Conservation (phyloP, 2,329 filamentous ascomycete genomes). For the Epichloe sylvatica region DNA sequence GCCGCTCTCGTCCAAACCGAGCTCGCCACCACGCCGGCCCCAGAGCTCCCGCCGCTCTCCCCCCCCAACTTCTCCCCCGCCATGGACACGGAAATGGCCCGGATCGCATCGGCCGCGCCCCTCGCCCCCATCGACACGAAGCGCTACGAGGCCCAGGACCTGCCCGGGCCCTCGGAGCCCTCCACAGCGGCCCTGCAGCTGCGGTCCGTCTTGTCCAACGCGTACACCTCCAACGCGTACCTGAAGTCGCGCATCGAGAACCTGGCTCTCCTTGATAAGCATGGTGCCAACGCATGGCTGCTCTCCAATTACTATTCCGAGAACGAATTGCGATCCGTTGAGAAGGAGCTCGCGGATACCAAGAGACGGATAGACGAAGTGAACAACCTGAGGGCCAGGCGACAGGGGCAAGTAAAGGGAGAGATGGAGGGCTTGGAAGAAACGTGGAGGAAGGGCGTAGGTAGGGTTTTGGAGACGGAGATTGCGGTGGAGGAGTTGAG, state of each 20-base stretch:
- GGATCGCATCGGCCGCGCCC: conserved; percentile 36
- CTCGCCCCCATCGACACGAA: conserved; percentile 51
- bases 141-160: conserved; percentile 67
- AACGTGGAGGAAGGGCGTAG: conserved; percentile 66
- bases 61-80: background rate
- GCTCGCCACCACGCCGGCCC: conserved; percentile 10
- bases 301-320: conserved; percentile 72
- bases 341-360: conserved; percentile 57
- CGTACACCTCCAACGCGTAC: conserved; percentile 38
- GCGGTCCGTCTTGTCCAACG: conserved; percentile 47
- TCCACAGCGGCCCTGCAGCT: conserved; percentile 38
- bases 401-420: conserved; percentile 56
- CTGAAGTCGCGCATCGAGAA: conserved; percentile 36
- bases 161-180: conserved; percentile 18
- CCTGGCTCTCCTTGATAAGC: conserved; percentile 61
- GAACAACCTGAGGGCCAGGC: conserved; percentile 52
- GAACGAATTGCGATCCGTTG: conserved; percentile 47
- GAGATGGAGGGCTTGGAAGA: conserved; percentile 65
- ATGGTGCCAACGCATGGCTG: conserved; percentile 86
- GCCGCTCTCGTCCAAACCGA: conserved; percentile 57
- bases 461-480: conserved; percentile 72
- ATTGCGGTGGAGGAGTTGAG: conserved; percentile 63
- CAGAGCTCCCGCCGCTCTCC: background rate
- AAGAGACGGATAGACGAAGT: conserved; percentile 59
- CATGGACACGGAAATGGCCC: conserved; percentile 15